These are phyloP conservation scores for Pichia exigua DNA, from an alignment of 805 yeast species.

Conservation along the genomic window DNA sequence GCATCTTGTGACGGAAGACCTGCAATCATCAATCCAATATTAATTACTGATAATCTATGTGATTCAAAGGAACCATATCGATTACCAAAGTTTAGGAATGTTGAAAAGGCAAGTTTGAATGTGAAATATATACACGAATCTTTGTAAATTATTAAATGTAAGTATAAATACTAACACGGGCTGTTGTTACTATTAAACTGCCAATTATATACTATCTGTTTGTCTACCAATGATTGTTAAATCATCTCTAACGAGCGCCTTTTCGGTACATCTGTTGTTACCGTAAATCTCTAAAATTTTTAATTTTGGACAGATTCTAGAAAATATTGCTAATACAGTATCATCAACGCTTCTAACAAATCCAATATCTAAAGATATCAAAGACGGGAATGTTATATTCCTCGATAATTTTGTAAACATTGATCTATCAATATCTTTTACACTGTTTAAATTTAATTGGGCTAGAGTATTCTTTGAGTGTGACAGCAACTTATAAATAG, in stretches of 20 bases:
- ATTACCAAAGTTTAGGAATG: conserved; percentile 54
- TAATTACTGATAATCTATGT: background rate
- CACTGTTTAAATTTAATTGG: conserved; percentile 65
- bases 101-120: conserved; percentile 51
- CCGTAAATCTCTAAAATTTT: conserved; percentile 76
- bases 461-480: conserved; percentile 63
- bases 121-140: conserved; percentile 33
- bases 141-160: conserved; percentile 3
- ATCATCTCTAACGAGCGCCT: conserved; percentile 44
- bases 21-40: conserved; percentile 30
- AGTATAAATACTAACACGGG: background rate
- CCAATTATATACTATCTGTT: conserved; percentile 45
- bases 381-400: conserved; percentile 41
- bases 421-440: conserved; percentile 46
- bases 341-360: conserved; percentile 76
- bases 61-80: conserved; percentile 17
- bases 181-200: background rate
- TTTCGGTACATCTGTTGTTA: conserved; percentile 55
- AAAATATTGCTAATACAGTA: conserved; percentile 47
- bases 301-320: conserved; percentile 53
- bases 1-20: conserved; percentile 35
- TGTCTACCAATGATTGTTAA: conserved; percentile 68
- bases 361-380: conserved; percentile 67
- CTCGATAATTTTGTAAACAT: conserved; percentile 42
- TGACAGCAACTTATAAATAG: conserved; percentile 47